Base-by-base conservation (phyloP, 202 grass and related monocot species). In the Cymbopogon flexuosus region DNA sequence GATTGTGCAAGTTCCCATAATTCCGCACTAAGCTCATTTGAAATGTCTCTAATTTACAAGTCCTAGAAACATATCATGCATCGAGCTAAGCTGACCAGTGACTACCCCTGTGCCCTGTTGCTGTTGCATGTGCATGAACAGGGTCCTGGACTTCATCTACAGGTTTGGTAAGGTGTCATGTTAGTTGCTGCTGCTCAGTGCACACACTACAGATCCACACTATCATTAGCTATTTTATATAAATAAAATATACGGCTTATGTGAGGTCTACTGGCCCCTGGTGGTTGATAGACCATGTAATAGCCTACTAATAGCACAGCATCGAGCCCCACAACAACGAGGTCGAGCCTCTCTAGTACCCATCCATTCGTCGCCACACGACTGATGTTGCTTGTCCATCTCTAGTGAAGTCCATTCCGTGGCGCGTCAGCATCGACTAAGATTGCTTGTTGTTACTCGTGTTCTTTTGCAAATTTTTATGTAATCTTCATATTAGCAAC, bases 111-210 rank as follows among this genome's bases (percentile, higher is more conserved):
- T 29, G 1, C 46, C 45, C 46, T 49, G 27, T 29, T 30, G 60
- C 43, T 59, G 12, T 24, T 29, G 61, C 47, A 60, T 60, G 69
- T 81, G 78, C 71, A 81, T 54, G 72, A 76, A 81, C 72, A 27
- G 41, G 23, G 11, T 76, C 51, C 77, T 68, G 9, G 21, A 73
- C 5, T 18, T 61, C 62, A 74, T 15, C 35, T 59, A 69, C 71
- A 62, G 70, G 65, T 31, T 81, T 77, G 84, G 72, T 82, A 37
- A 70, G 72, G 52, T 34, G 84, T 81, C 84, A 40, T 70, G 52
- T 36, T 81, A 31, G 39, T 62, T 60, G 78, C 34, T 64, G 24
- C 83, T 85, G 16, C 46, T 58, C 46, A n/a, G n/a, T n/a, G n/a
- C n/a, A n/a, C n/a, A 23, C 46, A 68, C 27, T 52, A 29, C 34